These are phyloP conservation scores for Lachancea meyersii DNA, from an alignment of 805 yeast species.

Conservation along the genomic window DNA sequence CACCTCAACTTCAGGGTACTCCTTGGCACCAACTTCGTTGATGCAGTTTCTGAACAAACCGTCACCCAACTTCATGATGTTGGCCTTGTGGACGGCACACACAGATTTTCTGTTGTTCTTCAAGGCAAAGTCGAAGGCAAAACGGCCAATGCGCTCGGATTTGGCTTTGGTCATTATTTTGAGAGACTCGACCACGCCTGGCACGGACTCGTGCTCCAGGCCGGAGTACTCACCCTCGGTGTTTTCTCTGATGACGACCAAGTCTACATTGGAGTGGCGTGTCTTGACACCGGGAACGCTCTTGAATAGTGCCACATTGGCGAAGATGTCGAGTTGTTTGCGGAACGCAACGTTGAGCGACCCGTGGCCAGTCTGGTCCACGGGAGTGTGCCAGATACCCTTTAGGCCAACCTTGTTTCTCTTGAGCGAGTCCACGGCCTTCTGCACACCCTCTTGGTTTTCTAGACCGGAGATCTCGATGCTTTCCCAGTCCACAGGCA, in stretches of 20 bases:
- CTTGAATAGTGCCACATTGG: constrained; percentile 89
- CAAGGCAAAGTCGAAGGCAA: constrained; percentile 92
- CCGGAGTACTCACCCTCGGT: constrained; percentile 99
- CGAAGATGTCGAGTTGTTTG: constrained; percentile 92
- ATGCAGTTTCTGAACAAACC: constrained; percentile 95
- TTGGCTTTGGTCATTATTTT: constrained; percentile 91
- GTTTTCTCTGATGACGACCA: constrained; percentile 95
- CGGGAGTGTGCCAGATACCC: constrained; percentile 91
- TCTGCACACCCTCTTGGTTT: constrained; percentile 57
- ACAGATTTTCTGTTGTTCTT: constrained; percentile 88
- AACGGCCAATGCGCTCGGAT: constrained; percentile 95
- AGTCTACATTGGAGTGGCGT: constrained; percentile 80
- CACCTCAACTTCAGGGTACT: constrained; percentile 75
- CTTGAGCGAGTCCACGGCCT: constrained; percentile 84
- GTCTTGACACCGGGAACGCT: constrained; percentile 91
- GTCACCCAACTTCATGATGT: constrained; percentile 97
- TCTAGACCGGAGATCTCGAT: constrained; percentile 60
- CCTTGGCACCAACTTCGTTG: constrained; percentile 76
- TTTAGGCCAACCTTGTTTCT: constrained; percentile 96
- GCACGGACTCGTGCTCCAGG: constrained; percentile 93
- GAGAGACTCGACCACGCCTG: constrained; percentile 95
- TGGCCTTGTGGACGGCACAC: constrained; percentile 97
- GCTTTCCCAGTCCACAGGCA: constrained; percentile 92
- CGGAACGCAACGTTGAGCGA: constrained; percentile 94
- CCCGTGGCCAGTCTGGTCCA: constrained; percentile 64